phyloP scores from a whole-genome alignment of 2,329 filamentous ascomycete species.

The Trichophyton simii region DNA sequence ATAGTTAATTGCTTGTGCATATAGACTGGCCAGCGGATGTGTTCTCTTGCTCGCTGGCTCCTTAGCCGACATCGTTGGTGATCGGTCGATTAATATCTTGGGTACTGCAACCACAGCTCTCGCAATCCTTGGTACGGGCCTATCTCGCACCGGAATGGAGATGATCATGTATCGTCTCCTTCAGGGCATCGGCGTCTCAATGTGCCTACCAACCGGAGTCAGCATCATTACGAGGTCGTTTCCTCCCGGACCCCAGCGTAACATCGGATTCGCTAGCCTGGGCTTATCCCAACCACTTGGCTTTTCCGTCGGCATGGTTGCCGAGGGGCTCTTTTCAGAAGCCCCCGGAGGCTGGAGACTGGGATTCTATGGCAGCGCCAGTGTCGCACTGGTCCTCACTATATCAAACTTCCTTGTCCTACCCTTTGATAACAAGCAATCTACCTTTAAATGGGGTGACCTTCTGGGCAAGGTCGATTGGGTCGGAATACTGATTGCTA shows the following conservation, averaged over 20 bases:
- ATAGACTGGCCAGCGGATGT: constrained; percentile 28
- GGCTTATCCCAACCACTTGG: constrained; percentile 40
- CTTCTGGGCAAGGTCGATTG: constrained; percentile 38
- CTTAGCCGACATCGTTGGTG: constrained; percentile 38
- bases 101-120: constrained; percentile 32
- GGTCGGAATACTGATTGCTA: constrained; percentile 38
- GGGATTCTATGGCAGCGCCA: constrained; percentile 39
- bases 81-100: constrained; percentile 33
- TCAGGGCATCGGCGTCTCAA: constrained; percentile 33
- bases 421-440: constrained; percentile 3
- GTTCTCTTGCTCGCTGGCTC: constrained; percentile 38
- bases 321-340: constrained; percentile 40
- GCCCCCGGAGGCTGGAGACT: constrained; percentile 41
- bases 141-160: constrained; percentile 25
- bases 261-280: constrained; percentile 39
- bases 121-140: constrained; percentile 32
- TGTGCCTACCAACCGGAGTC: constrained; percentile 37
- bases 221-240: constrained; percentile 37
- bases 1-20: constrained; percentile 18
- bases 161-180: constrained; percentile 36
- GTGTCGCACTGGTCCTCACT: constrained; percentile 21
- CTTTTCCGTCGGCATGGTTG: constrained; percentile 36
- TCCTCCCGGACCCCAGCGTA: constrained; percentile 33
- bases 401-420: constrained; percentile 5
- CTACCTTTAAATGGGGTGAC: constrained; percentile 6